Percentiles rank a stretch among this genome's conserved stretches.
Evolutionary conservation across 306 rosid species (phyloP).

Genomic region (Gillenia trifoliata): DNA sequence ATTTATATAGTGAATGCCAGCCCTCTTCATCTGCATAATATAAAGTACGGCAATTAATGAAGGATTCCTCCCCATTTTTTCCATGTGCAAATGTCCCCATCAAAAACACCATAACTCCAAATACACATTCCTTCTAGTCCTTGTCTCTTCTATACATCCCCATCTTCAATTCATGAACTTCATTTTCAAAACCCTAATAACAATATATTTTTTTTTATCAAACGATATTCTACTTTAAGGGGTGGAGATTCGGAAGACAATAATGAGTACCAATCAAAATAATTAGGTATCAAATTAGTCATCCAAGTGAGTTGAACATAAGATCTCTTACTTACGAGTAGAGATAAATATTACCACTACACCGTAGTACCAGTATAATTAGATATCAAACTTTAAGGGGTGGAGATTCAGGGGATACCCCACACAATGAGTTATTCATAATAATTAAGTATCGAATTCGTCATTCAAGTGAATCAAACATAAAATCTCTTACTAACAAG

Average conservation of each 20-base stretch:
- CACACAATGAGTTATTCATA: too few relatives aligned
- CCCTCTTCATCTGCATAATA: conserved; percentile 8
- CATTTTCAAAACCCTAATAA: conserved; percentile 8
- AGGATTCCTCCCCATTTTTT: conserved; percentile 13
- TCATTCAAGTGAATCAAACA: background rate
- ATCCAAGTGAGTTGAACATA: background rate
- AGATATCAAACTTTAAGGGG: too few relatives aligned
- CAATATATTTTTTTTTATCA: background rate
- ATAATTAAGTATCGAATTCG: background rate
- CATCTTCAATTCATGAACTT: conserved; percentile 26
- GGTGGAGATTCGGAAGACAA: background rate
- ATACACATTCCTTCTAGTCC: conserved; percentile 50
- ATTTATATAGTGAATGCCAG: background rate
- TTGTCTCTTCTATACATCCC: conserved; percentile 49
- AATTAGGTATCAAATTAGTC: too few relatives aligned
- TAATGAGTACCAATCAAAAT: too few relatives aligned
- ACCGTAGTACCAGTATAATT: background rate
- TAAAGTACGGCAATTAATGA: background rate
- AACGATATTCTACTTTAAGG: background rate
- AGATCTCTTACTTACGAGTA: too few relatives aligned
- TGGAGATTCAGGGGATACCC: too few relatives aligned
- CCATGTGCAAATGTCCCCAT: conserved; percentile 33
- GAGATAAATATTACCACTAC: background rate
- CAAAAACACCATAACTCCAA: conserved; percentile 40
- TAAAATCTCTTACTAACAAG: too few relatives aligned